Evolutionary conservation across 1,284 basidiomycete genomes (phyloP).

Genomic region (Pseudomicrostroma phylloplanum): DNA sequence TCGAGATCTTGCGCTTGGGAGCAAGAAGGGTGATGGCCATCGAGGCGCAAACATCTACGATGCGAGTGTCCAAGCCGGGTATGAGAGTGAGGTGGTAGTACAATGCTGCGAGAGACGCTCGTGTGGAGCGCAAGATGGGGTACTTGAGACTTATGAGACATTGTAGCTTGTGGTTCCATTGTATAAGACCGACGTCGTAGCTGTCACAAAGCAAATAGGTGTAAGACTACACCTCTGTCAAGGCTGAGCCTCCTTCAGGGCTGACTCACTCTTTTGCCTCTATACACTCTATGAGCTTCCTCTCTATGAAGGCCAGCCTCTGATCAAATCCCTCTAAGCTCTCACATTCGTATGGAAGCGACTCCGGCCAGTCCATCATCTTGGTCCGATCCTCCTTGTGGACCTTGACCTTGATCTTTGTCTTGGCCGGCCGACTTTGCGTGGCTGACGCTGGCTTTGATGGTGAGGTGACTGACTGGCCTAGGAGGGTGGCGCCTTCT

Average conservation of each 20-base stretch:
- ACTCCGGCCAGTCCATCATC: slow-evolving; percentile 36
- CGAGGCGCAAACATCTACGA: slow-evolving; percentile 66
- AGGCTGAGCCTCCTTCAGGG: slow-evolving; percentile 70
- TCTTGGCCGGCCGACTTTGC: background rate
- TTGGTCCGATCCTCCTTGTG: slow-evolving; percentile 8
- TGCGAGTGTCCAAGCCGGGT: slow-evolving; percentile 67
- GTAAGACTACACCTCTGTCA: slow-evolving; percentile 59
- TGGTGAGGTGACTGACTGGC: background rate
- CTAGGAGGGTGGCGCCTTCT: background rate
- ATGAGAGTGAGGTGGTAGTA: slow-evolving; percentile 74
- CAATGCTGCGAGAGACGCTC: slow-evolving; percentile 69
- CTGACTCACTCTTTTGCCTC: slow-evolving; percentile 67
- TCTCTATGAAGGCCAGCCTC: slow-evolving; percentile 69
- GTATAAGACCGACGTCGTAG: slow-evolving; percentile 54
- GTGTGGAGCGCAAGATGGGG: slow-evolving; percentile 55
- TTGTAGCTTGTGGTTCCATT: slow-evolving; percentile 54
- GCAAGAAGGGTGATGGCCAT: slow-evolving; percentile 67
- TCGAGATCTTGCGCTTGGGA: slow-evolving; percentile 70
- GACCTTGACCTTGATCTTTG: background rate
- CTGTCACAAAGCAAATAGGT: slow-evolving; percentile 3
- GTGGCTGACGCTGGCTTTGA: background rate
- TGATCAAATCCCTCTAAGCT: slow-evolving; percentile 71
- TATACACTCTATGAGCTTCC: slow-evolving; percentile 68
- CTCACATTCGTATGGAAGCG: slow-evolving; percentile 74
- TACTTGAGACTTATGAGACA: slow-evolving; percentile 49